Evolutionary conservation across 768 basidiomycete genomes (phyloP).

Genomic region (Boletus sensibilis): DNA sequence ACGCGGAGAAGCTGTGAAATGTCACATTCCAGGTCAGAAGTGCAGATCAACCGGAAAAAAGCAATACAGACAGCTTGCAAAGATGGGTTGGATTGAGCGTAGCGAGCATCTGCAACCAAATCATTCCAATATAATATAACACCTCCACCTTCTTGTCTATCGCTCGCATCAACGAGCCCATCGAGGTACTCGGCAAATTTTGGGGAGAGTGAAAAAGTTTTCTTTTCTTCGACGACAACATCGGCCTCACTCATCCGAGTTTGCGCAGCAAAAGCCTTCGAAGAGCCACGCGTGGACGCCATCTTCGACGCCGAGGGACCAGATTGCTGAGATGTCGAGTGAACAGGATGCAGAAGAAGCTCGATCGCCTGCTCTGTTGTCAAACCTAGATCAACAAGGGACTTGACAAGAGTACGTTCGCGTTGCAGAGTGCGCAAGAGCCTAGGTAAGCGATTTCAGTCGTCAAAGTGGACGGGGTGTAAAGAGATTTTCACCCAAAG

Average conservation of each 20-base stretch:
- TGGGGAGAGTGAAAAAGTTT: constrained; percentile 78
- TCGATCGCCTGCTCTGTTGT: constrained; percentile 64
- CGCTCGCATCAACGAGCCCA: constrained; percentile 89
- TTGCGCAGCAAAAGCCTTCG: constrained; percentile 5
- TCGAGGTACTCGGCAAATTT: constrained; percentile 39
- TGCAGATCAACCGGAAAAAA: not conserved
- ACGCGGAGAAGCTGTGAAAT: constrained; percentile 27
- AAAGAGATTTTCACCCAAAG: constrained; percentile 49
- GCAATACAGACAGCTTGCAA: constrained; percentile 45
- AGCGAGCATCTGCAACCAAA: constrained; percentile 75
- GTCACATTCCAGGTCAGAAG: constrained; percentile 1
- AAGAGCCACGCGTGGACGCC: constrained; percentile 10
- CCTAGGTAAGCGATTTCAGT: constrained; percentile 31
- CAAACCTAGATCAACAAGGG: constrained; percentile 63
- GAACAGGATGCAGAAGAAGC: constrained; percentile 62
- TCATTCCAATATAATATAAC: constrained; percentile 90
- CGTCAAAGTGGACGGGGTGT: not conserved
- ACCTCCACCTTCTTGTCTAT: constrained; percentile 73
- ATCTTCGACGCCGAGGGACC: not conserved
- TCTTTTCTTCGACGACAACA: constrained; percentile 60
- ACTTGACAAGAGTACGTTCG: constrained; percentile 62
- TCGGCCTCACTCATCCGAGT: not conserved
- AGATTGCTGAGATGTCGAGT: constrained; percentile 52
- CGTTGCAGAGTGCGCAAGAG: constrained; percentile 70
- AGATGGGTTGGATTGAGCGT: constrained; percentile 51